Conservation (phyloP, 768 basidiomycete species). For the Mycena sanguinolenta region DNA sequence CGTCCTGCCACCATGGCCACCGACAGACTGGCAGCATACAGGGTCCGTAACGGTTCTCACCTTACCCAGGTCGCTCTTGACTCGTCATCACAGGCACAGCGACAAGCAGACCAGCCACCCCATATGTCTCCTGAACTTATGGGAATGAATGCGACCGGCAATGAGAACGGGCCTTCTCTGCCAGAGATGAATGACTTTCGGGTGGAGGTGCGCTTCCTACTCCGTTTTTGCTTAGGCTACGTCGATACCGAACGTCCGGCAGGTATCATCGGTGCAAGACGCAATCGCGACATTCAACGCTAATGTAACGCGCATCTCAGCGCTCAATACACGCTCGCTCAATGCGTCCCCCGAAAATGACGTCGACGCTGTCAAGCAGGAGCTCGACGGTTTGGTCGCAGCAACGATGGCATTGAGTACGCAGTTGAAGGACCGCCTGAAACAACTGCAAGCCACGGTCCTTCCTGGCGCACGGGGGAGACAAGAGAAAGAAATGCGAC, state of each 20-base stretch:
- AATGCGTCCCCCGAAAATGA: slow-evolving; percentile 53
- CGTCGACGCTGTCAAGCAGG: slow-evolving; percentile 20
- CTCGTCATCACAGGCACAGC: slow-evolving; percentile 21
- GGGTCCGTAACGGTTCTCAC: slow-evolving; percentile 41
- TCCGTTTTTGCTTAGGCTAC: neutral
- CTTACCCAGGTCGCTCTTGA: neutral
- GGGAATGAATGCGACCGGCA: slow-evolving; percentile 6
- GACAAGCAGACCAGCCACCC: slow-evolving; percentile 7
- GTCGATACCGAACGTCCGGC: neutral
- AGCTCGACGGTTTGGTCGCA: slow-evolving; percentile 69
- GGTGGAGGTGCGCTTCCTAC: slow-evolving; percentile 17
- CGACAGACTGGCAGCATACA: slow-evolving; percentile 55
- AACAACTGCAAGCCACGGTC: slow-evolving; percentile 61
- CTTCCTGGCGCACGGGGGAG: slow-evolving; percentile 38
- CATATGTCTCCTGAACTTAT: slow-evolving; percentile 28
- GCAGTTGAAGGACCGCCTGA: slow-evolving; percentile 70
- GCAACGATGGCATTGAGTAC: slow-evolving; percentile 73
- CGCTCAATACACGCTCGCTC: slow-evolving; percentile 54
- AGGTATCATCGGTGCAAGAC: slow-evolving; percentile 59
- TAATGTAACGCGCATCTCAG: slow-evolving; percentile 54
- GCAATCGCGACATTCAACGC: slow-evolving; percentile 53
- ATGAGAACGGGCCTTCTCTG: neutral
- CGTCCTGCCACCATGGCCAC: slow-evolving; percentile 45
- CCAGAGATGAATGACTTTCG: slow-evolving; percentile 26
- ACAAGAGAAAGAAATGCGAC: slow-evolving; percentile 54